Evolutionary conservation across 2,329 filamentous ascomycete genomes (phyloP).

Genomic region (Ascochyta lentis): DNA sequence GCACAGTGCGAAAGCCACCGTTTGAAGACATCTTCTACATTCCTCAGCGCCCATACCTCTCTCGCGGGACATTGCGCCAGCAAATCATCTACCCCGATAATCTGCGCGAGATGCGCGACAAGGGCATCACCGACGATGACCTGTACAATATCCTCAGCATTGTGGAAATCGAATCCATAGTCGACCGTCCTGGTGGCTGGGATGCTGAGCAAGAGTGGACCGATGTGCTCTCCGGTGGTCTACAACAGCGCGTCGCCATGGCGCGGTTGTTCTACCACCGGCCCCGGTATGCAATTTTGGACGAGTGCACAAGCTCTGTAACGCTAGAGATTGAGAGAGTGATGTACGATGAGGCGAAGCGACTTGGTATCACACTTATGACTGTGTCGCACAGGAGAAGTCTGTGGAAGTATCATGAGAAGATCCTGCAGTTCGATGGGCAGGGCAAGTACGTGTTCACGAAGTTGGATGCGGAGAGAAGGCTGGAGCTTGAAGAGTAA

Average conservation of each 20-base stretch:
- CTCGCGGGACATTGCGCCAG: constrained; percentile 87
- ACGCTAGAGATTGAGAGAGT: constrained; percentile 91
- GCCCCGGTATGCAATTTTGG: constrained; percentile 91
- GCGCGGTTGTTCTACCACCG: constrained; percentile 92
- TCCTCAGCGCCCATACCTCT: constrained; percentile 92
- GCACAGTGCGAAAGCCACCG: constrained; percentile 87
- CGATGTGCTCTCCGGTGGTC: constrained; percentile 86
- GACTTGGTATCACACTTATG: constrained; percentile 91
- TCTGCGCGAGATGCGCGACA: constrained; percentile 83
- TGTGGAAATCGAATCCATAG: constrained; percentile 82
- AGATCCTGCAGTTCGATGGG: constrained; percentile 95
- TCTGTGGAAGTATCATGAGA: constrained; percentile 94
- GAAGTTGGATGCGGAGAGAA: constrained; percentile 82
- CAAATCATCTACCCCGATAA: constrained; percentile 97
- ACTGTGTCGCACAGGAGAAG: constrained; percentile 91
- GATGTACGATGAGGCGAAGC: constrained; percentile 98
- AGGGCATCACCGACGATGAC: constrained; percentile 81
- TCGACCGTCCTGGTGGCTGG: constrained; percentile 82
- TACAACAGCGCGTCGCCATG: constrained; percentile 97
- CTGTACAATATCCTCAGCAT: constrained; percentile 77
- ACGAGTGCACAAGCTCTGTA: constrained; percentile 96
- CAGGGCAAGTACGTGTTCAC: constrained; percentile 93
- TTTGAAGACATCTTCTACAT: constrained; percentile 98
- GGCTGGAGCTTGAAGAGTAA: constrained; percentile 84
- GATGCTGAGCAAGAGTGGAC: constrained; percentile 97